Base-by-base conservation (phyloP, 768 basidiomycete species). In the Coprinopsis cinerea region DNA sequence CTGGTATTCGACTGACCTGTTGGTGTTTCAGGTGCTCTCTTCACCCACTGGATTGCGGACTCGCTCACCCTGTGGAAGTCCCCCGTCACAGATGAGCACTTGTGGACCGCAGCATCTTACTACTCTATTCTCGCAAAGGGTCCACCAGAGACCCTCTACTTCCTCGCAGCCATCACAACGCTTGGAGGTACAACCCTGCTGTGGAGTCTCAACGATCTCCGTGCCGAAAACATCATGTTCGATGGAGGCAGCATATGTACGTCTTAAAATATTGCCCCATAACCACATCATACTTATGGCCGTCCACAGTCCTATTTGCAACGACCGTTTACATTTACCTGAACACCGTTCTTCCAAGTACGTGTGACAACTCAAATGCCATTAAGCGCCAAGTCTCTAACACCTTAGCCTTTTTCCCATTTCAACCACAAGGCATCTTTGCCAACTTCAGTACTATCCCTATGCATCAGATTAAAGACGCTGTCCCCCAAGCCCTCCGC, bases 41-140 rank as follows among this genome's bases (percentile, higher is more conserved):
- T 90, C 63, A 91, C 88, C 28, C 85, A 92, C 62, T 92, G 90
- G 90, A 91, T 89, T 54, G 90, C 90, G n/a, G 90, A 92, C 72
- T 91, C 88, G 1, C 70, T 90, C 45, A 92, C 90, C 27, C 74
- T 92, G 34, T 92, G 90, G 90, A 90, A 88, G 69, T 81, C 86
- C 11, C 88, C 90, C 36, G 76, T 84, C 57, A 91, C 86, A n/a
- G 88, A 92, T 58, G 81, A 82, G 54, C 80, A 86, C 56, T 74
- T 92, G 11, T 89, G 87, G 84, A 85, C 81, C 6, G 83, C 90
- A 1, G 90, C 89, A 5, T 69, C 77, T 46, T 92, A 92, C 65
- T 92, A 92, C 63, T 77, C 85, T 28, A 81, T 88, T 50, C 75
- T 92, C 48, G 75, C 87, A 20, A 84, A 80, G 54, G 79, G 77